phyloP scores from a whole-genome alignment of 2,329 filamentous ascomycete species.

The Botrytis sinoallii region DNA sequence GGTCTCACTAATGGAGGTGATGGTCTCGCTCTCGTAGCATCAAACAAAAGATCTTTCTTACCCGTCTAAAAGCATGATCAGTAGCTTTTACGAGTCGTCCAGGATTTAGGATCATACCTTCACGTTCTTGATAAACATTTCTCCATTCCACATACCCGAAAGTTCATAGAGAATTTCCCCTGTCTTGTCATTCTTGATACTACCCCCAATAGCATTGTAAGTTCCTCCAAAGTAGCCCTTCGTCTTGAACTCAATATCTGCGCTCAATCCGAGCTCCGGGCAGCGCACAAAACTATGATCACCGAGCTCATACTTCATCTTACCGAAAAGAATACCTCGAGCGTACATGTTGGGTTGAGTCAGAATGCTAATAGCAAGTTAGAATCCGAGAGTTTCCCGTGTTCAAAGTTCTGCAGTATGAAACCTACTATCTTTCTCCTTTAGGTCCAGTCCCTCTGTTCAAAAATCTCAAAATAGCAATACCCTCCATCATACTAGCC shows the following conservation, averaged over 20 bases:
- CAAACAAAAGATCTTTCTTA: constrained; percentile 85
- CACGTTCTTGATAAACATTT: constrained; percentile 88
- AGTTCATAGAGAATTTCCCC: constrained; percentile 88
- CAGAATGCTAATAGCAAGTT: constrained; percentile 52
- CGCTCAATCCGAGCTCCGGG: constrained; percentile 79
- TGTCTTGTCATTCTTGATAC: constrained; percentile 82
- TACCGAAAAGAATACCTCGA: constrained; percentile 91
- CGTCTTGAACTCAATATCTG: constrained; percentile 96
- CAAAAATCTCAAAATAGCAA: constrained; percentile 77
- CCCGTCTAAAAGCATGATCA: constrained; percentile 61
- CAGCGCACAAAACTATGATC: constrained; percentile 93
- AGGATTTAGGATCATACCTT: constrained; percentile 51
- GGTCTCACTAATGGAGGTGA: constrained; percentile 72
- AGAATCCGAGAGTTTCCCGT: background rate
- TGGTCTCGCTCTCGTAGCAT: constrained; percentile 75
- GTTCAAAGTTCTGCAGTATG: no score
- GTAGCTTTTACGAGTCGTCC: background rate
- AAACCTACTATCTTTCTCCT: constrained; percentile 69
- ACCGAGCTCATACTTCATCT: constrained; percentile 99
- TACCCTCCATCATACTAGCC: constrained; percentile 96
- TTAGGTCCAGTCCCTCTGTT: constrained; percentile 68
- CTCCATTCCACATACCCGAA: constrained; percentile 87
- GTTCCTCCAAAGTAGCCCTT: constrained; percentile 96
- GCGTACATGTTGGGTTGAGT: constrained; percentile 99
- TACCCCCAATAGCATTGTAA: constrained; percentile 93